Percentiles rank a stretch among this genome's conserved stretches.
These are phyloP conservation scores for Ceratocystiopsis brevicomis DNA, from an alignment of 2,329 filamentous ascomycete species.

Conservation along the genomic window DNA sequence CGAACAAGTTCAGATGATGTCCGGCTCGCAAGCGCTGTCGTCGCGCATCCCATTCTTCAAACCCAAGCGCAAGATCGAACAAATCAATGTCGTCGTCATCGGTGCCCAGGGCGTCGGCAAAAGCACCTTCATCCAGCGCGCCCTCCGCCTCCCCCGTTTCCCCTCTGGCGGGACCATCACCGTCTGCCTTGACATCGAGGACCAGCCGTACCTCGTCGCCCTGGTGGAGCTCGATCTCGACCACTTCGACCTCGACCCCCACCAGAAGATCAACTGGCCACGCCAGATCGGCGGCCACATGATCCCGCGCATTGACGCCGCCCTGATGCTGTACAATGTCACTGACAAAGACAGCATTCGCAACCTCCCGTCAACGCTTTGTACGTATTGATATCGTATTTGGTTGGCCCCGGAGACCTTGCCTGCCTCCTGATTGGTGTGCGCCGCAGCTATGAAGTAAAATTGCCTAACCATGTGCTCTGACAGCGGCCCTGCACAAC, in stretches of 20 bases:
- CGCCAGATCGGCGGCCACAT: conserved; percentile 50
- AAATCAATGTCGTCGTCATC: conserved; percentile 47
- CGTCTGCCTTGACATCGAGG: conserved; percentile 39
- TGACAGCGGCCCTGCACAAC: conserved; percentile 51
- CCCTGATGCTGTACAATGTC: conserved; percentile 74
- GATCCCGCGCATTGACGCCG: conserved; percentile 62
- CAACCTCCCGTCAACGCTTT: conserved; percentile 55
- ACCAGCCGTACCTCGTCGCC: conserved; percentile 36
- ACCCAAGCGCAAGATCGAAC: conserved; percentile 25
- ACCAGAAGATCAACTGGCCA: conserved; percentile 44
- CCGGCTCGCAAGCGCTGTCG: no score
- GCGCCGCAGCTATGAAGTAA: background rate
- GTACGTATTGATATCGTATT: conserved; percentile 33
- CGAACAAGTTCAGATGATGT: conserved; percentile 18
- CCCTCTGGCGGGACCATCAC: conserved; percentile 36
- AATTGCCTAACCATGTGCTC: background rate
- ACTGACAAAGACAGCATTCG: conserved; percentile 57
- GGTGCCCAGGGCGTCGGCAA: conserved; percentile 49
- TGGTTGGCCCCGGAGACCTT: background rate
- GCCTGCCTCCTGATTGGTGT: background rate
- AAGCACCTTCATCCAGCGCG: conserved; percentile 46
- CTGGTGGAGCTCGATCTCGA: conserved; percentile 48
- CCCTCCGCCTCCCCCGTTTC: conserved; percentile 33
- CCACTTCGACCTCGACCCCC: conserved; percentile 40
- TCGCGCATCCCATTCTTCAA: no score